Evolutionary conservation across 352 stramenopile species (phyloP), one percentile per base, ranked within the genome.

Genomic region (Phytopythium chamaehyphon): DNA sequence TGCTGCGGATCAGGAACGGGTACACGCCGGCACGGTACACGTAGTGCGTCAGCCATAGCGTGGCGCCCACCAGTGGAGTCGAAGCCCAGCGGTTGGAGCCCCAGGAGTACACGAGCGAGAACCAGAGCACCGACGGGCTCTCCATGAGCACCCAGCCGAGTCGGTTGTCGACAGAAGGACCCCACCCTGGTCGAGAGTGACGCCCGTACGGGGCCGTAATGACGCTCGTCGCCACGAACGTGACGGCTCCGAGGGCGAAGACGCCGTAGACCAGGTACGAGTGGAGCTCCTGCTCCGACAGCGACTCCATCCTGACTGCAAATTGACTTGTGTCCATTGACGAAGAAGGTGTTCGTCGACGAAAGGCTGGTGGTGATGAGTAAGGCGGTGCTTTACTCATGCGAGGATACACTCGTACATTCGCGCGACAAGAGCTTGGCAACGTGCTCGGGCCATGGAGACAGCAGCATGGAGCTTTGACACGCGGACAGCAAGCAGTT

Each of bases 61-160:
- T 50, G 11, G 73, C 76, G 2, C 61, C 74, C n/a, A 83, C 40
- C 60, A 82, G 23, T 1, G 76, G 72, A 7, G 73, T 83, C 9
- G 65, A 55, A 14, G 59, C 49, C 14, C 54, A 45, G 45, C 60
- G 55, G 53, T 84, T 57, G 7, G 75, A 62, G 47, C 76, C 73
- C 50, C 59, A 71, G 21, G 31, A 70, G 43, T 69, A 86, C 24
- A 85, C 63, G 44, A 71, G 58, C 45, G 66, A 52, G 33, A 84
- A 90, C 54, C 72, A 80, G 47, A 88, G 31, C n/a, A 70, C 76
- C 6, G 79, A 90, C 12, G 75, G 75, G 15, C 68, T 58, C 62
- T 90, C 79, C 79, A 90, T 90, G 46, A 90, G 40, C 22, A 86
- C 55, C 79, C 79, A 90, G 16, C 79, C 79, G 36, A 88, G 55